These are phyloP conservation scores for Solanum boliviense DNA, from an alignment of 257 asterid species.

Conservation along the genomic window DNA sequence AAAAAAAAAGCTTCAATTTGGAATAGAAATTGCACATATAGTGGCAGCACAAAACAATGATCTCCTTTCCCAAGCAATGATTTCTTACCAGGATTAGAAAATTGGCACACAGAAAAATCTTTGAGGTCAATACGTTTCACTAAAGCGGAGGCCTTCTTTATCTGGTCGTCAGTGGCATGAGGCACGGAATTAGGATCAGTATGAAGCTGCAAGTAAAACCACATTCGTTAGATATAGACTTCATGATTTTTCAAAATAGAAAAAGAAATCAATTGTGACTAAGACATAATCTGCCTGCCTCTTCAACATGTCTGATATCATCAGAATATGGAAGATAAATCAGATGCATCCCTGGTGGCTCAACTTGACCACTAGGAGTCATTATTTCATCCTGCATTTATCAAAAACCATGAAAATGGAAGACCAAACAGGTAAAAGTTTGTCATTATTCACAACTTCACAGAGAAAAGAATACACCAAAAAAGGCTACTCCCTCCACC, in stretches of 20 bases:
- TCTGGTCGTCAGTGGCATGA: constrained; percentile 78
- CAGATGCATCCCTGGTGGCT: constrained; percentile 99
- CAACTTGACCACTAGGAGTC: constrained; percentile 74
- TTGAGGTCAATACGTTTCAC: constrained; percentile 73
- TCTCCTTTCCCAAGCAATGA: neutral
- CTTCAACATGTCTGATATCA: constrained; percentile 85
- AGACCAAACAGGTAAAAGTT: neutral
- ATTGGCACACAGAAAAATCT: constrained; percentile 90
- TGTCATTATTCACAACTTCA: neutral
- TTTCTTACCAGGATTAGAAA: constrained; percentile 74
- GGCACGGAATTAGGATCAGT: constrained; percentile 32
- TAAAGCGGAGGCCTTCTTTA: constrained; percentile 53
- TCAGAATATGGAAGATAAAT: constrained; percentile 91
- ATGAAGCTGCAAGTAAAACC: constrained; percentile 42
- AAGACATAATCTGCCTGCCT: constrained; percentile 32
- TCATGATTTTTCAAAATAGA: neutral
- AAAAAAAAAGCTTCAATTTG: neutral
- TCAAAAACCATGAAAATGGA: neutral
- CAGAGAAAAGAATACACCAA: neutral
- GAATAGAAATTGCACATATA: neutral
- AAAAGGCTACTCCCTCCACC: neutral
- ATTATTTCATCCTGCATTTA: constrained; percentile 68
- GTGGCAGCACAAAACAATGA: neutral
- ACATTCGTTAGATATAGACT: neutral
- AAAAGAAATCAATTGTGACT: neutral